Base-by-base conservation (phyloP, 306 rosid species). In the Gastrolobium bilobum region DNA sequence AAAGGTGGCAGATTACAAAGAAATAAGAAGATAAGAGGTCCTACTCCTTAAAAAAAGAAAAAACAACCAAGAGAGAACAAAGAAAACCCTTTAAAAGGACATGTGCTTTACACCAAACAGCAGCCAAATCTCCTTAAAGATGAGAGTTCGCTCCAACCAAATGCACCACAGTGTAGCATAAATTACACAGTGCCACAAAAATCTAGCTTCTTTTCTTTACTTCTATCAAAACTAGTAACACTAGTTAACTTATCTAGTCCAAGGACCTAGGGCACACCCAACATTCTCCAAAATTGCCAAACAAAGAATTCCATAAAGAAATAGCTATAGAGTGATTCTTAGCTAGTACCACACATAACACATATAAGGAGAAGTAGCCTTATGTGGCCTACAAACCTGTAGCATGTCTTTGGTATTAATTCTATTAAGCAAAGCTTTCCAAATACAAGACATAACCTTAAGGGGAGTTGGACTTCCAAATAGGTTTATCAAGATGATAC, bases 271-370 rank as follows among this genome's bases (percentile, higher is more conserved):
- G 61, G 13, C 59, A 11, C 68, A 34, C 56, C 26, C 29, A 34
- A 30, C 10, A 48, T 61, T 71, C 72, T 48, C 47, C 56, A 61
- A 14, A 71, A 80, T 10, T 42, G 68, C 9, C 33, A 43, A 33
- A 10, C 26, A 40, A 60, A 7, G 15, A 58, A 59, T 30, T 79
- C 35, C 31, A 50, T 5, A 39, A 50, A 50, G 42, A 79, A 71
- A 48, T 20, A 51, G 46, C 33, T 13, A 60, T 20, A 69, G 57
- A 59, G 70, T 3, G 11, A 59, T 50, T 74, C 10, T 79, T 31
- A 50, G 50, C 8, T 40, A 71, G 71, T 58, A 30, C 39, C 73
- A 71, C 26, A 52, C 42, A 69, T 20, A 79, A 79, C 44, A 70
- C 51, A 44, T 30, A 69, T 79, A 40, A 60, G 46, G 57, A 61